These are phyloP conservation scores for Mortierella sp. DNA, from an alignment of 371 early-diverging fungal genomes.

Conservation along the genomic window DNA sequence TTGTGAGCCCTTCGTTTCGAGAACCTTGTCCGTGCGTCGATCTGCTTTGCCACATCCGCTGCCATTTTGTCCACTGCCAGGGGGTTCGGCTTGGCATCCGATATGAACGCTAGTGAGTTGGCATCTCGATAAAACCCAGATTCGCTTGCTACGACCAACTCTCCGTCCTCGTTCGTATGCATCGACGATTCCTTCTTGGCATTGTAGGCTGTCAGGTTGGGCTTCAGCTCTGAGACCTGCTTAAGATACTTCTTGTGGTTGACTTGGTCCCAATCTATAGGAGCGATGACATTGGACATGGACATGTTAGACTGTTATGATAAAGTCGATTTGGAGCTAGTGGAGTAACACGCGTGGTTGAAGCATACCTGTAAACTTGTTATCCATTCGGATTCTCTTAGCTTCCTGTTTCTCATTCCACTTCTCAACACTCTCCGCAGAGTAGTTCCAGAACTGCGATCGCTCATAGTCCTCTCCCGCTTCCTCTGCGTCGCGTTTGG, in stretches of 20 bases:
- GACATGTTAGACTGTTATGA: background rate
- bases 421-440: conserved; percentile 86
- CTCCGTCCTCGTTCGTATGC: conserved; percentile 40
- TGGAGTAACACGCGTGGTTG: too few species aligned
- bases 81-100: conserved; percentile 68
- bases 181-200: conserved; percentile 66
- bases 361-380: conserved; percentile 81
- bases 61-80: conserved; percentile 82
- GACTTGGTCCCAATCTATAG: conserved; percentile 81
- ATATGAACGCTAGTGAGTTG: conserved; percentile 75
- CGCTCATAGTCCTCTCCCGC: conserved; percentile 87
- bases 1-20: conserved; percentile 76
- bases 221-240: conserved; percentile 81
- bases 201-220: conserved; percentile 81
- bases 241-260: conserved; percentile 90
- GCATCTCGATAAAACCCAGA: conserved; percentile 71
- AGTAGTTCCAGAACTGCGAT: conserved; percentile 82
- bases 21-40: conserved; percentile 73
- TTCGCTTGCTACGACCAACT: conserved; percentile 46
- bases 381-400: conserved; percentile 71
- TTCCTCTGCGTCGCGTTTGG: conserved; percentile 68
- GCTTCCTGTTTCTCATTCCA: conserved; percentile 86
- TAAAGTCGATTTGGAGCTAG: too few species aligned
- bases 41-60: conserved; percentile 81
- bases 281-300: background rate